phyloP scores from a whole-genome alignment of 371 early-diverging fungal genomes.

The Rhizopus microsporus region DNA sequence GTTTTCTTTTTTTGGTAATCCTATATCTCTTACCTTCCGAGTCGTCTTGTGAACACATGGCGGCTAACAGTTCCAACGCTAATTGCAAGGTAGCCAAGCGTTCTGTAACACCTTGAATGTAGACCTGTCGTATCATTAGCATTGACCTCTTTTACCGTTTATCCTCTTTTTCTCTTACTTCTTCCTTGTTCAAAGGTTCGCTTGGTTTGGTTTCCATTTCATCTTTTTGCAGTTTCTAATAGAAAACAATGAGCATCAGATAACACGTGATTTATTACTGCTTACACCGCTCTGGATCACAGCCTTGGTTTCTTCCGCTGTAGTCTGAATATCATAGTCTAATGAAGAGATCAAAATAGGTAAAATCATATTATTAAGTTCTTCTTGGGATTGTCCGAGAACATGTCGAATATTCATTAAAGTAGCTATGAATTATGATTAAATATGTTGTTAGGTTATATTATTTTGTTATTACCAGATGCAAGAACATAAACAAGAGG shows the following conservation, averaged over 20 bases:
- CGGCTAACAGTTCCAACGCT: constrained; percentile 79
- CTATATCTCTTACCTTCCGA: constrained; percentile 33
- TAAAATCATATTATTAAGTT: constrained; percentile 51
- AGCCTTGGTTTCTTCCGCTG: constrained; percentile 50
- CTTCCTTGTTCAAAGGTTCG: constrained; percentile 52
- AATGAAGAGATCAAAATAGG: constrained; percentile 59
- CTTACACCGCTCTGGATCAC: constrained; percentile 56
- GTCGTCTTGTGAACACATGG: constrained; percentile 72
- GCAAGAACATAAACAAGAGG: constrained; percentile 54
- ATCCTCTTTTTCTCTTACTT: constrained; percentile 23
- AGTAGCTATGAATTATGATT: constrained; percentile 29
- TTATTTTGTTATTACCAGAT: constrained; percentile 42
- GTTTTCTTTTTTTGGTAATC: not conserved
- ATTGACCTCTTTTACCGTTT: not conserved
- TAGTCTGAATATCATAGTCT: constrained; percentile 62
- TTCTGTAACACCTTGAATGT: constrained; percentile 49
- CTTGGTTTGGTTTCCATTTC: constrained; percentile 46
- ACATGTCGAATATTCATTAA: constrained; percentile 43
- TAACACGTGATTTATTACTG: constrained; percentile 2
- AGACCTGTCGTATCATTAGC: constrained; percentile 17
- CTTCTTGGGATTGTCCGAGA: constrained; percentile 37
- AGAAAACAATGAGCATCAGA: not conserved
- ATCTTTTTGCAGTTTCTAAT: constrained; percentile 41
- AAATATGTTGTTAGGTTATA: not conserved
- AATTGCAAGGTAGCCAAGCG: constrained; percentile 70